phyloP scores from a whole-genome alignment of 495 filamentous ascomycete species.

The Penicillium crystallinum region DNA sequence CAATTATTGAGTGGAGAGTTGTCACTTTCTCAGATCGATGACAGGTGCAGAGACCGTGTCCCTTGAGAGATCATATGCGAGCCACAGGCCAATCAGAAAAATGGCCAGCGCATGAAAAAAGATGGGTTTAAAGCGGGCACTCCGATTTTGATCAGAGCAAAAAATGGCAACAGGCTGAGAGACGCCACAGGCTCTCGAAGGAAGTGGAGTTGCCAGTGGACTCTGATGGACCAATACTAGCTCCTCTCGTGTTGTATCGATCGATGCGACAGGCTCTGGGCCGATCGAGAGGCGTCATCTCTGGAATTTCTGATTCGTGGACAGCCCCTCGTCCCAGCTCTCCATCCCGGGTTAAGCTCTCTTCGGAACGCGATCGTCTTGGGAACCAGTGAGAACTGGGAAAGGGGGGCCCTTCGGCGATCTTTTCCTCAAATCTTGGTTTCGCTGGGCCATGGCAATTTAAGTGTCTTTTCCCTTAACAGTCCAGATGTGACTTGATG shows the following conservation, averaged over 20 bases:
- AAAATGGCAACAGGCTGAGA: neutral
- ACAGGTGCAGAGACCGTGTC: too few relatives aligned
- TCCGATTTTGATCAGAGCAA: conserved; percentile 9
- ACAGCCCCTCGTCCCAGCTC: neutral
- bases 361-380: conserved; percentile 18
- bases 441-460: too few relatives aligned
- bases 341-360: conserved; percentile 15
- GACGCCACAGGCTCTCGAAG: conserved; percentile 21
- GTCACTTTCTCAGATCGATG: too few relatives aligned
- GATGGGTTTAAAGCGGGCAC: conserved; percentile 17
- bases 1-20: neutral
- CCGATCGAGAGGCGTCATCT: too few relatives aligned
- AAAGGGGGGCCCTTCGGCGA: conserved; percentile 7
- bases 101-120: neutral
- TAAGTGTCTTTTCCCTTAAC: too few relatives aligned
- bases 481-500: too few relatives aligned
- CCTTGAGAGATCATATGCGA: conserved; percentile 7
- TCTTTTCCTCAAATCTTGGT: conserved; percentile 15
- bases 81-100: conserved; percentile 5
- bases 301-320: neutral
- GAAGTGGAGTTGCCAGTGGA: conserved; percentile 23
- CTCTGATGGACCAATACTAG: conserved; percentile 20
- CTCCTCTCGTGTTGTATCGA: neutral
- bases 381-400: conserved; percentile 17
- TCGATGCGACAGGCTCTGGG: too few relatives aligned